phyloP scores from a whole-genome alignment of 179 eudicot genomes.

The Actinidia polygama region DNA sequence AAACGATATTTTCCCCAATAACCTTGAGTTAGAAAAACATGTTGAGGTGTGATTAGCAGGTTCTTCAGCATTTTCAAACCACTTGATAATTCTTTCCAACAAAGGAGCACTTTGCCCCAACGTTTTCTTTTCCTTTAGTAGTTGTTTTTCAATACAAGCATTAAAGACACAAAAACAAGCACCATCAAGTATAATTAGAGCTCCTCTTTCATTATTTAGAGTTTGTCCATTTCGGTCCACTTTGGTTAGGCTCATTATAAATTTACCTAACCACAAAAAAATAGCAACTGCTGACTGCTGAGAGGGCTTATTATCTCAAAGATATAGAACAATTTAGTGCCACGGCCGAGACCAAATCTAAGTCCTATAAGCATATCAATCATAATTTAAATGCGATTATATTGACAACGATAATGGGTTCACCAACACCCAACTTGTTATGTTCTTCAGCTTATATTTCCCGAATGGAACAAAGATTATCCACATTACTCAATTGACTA shows the following conservation, averaged over 20 bases:
- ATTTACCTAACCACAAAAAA: not conserved
- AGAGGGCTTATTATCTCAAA: not conserved
- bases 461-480: not conserved
- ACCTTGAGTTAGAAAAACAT: too few relatives aligned
- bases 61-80: not conserved
- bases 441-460: not conserved
- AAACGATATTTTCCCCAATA: not conserved
- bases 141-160: not conserved
- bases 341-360: not conserved
- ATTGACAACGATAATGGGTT: not conserved
- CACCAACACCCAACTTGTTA: not conserved
- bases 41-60: not conserved
- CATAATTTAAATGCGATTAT: not conserved
- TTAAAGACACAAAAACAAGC: not conserved
- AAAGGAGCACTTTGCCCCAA: not conserved
- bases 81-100: not conserved
- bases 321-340: not conserved
- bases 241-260: not conserved
- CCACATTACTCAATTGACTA: not conserved
- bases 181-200: not conserved
- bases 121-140: not conserved
- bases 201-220: not conserved
- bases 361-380: not conserved
- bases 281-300: too few relatives aligned
- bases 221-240: not conserved